Evolutionary conservation across 108 stramenopile species (phyloP).

Genomic region (Aurantiochytrium sp.): DNA sequence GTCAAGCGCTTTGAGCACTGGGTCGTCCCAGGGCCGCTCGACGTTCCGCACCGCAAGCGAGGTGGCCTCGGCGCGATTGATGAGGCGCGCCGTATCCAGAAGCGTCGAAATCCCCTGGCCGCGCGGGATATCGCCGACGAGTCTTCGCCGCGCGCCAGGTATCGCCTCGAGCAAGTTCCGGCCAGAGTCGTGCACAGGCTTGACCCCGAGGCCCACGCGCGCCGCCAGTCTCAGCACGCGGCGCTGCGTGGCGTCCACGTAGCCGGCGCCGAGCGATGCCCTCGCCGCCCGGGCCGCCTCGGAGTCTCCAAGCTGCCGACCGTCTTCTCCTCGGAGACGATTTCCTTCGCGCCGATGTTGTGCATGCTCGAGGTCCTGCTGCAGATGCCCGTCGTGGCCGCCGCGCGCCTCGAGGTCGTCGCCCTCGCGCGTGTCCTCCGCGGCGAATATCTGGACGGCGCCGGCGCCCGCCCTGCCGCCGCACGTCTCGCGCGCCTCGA

Average conservation of each 20-base stretch:
- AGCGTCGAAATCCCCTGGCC: background rate
- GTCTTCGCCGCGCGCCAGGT: background rate
- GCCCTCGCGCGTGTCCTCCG: background rate
- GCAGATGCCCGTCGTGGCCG: background rate
- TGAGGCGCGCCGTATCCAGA: background rate
- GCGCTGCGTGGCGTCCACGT: slow-evolving; percentile 1
- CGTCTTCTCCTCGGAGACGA: background rate
- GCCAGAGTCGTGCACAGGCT: background rate
- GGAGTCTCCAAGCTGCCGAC: background rate
- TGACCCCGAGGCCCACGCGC: background rate
- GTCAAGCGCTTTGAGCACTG: background rate
- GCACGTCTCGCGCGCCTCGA: background rate
- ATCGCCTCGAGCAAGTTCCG: background rate
- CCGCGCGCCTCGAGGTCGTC: background rate
- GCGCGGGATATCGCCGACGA: background rate
- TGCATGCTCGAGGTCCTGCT: background rate
- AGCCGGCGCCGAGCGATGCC: background rate
- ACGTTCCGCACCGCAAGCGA: background rate
- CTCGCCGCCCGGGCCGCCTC: background rate
- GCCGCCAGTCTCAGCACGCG: background rate
- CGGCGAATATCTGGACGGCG: background rate
- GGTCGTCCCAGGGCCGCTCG: background rate
- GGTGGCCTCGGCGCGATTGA: background rate
- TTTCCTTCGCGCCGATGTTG: background rate
- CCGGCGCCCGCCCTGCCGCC: background rate